Evolutionary conservation across 345 rosid genomes (phyloP).

Genomic region (Lepidium didymum): DNA sequence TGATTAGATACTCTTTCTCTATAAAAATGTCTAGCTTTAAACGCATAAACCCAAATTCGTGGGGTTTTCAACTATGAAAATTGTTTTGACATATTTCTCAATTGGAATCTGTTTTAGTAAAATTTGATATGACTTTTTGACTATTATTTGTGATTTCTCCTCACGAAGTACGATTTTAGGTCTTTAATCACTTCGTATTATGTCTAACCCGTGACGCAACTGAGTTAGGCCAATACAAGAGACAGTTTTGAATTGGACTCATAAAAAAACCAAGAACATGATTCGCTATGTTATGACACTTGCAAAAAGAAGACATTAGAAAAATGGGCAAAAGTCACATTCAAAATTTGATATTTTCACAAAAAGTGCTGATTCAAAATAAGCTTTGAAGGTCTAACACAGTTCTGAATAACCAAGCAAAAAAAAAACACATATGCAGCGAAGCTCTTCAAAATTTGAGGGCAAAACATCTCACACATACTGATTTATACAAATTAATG

Average conservation of each 20-base stretch:
- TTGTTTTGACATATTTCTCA: no score
- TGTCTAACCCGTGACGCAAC: not conserved
- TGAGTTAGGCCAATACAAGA: not conserved
- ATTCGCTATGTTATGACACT: conserved; percentile 8
- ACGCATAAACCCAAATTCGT: no score
- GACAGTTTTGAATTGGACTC: not conserved
- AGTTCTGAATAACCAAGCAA: not conserved
- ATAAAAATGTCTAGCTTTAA: no score
- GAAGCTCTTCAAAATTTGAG: not conserved
- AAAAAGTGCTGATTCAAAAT: not conserved
- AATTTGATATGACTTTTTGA: no score
- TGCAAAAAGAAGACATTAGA: not conserved
- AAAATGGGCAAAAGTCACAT: conserved; percentile 17
- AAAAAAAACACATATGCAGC: not conserved
- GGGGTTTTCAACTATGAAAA: no score
- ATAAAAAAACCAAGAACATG: conserved; percentile 16
- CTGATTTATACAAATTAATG: not conserved
- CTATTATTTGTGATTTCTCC: not conserved
- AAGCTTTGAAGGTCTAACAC: not conserved
- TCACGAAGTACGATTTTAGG: not conserved
- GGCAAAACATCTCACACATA: not conserved
- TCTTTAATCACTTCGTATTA: not conserved
- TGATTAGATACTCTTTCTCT: no score
- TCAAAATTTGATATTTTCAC: not conserved
- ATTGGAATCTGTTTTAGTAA: no score